Base-by-base conservation (phyloP, 371 early-diverging fungal genomes). In the Catenaria anguillulae region DNA sequence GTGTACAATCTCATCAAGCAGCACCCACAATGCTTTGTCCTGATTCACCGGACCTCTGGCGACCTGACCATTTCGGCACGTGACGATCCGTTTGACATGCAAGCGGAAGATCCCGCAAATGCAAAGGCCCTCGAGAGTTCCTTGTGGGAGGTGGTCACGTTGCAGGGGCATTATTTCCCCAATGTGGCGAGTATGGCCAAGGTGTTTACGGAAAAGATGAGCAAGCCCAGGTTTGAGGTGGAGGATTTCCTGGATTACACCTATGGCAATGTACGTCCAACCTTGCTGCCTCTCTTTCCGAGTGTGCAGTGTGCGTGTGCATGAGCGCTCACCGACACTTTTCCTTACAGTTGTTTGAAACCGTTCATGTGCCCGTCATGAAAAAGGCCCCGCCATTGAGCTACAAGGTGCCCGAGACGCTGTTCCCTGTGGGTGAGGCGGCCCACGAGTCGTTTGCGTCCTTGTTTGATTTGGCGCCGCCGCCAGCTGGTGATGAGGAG, bases 211-310 rank as follows among this genome's bases (percentile, higher is more conserved):
- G 89, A 93, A 60, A 85, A 88, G 56, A 85, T 95, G 67, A 80
- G 82, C 48, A 89, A 89, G 68, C 88, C 89, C 8, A 72, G 76
- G 45, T 93, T 86, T 66, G 77, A 83, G 64, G 73, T 95, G 48
- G 96, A 95, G 69, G 92, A 92, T 70, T 95, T 92, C 68, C 75
- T 93, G 75, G 96, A 93, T 65, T 88, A 90, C 66, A 88, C 88
- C 1, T 95, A 92, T 74, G 66, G 80, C 2, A 86, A 87, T n/a
- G 77, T 78, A 71, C 71, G 74, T 70, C 5, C 17, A 13, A 33
- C 23, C 45, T 24, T n/a, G 31, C 1, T 46, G 46, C 26, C 36
- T 19, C n/a, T 42, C 42, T 19, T 56, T 24, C 29, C n/a, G n/a
- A n/a, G n/a, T n/a, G n/a, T n/a, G n/a, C n/a, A n/a, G n/a, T n/a